Evolutionary conservation across 371 early-diverging fungal genomes (phyloP).

Genomic region (Capillidium rhysosporum): DNA sequence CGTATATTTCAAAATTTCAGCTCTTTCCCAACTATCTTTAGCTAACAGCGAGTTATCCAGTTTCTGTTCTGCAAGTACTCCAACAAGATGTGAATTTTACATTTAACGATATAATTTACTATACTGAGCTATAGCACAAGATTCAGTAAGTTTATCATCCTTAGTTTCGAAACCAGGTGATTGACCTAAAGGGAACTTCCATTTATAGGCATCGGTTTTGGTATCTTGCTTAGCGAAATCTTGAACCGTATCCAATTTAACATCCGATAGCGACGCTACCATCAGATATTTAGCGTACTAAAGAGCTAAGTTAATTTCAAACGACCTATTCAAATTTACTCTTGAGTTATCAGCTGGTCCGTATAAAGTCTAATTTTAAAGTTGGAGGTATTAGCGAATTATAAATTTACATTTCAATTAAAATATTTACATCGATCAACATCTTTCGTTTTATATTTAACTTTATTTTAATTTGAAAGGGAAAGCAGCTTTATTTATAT

Average conservation of each 20-base stretch:
- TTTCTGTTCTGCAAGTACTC: constrained; percentile 33
- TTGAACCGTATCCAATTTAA: constrained; percentile 33
- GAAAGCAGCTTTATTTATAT: no score
- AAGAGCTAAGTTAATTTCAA: constrained; percentile 51
- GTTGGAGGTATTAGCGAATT: no score
- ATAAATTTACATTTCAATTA: no score
- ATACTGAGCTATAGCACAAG: constrained; percentile 73
- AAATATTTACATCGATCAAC: no score
- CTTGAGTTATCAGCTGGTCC: no score
- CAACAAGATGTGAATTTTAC: background rate
- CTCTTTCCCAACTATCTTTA: constrained; percentile 37
- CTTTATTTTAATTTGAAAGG: no score
- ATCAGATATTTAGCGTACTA: constrained; percentile 41
- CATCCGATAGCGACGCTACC: constrained; percentile 55
- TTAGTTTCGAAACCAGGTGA: constrained; percentile 55
- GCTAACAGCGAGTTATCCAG: constrained; percentile 39
- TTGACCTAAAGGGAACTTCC: constrained; percentile 37
- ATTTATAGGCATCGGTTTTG: constrained; percentile 53
- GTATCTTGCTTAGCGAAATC: constrained; percentile 45
- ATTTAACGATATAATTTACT: constrained; percentile 19
- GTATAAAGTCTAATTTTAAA: no score
- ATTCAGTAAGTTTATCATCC: constrained; percentile 44
- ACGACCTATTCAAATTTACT: constrained; percentile 27
- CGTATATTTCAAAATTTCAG: constrained; percentile 56
- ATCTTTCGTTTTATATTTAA: no score